phyloP scores from a whole-genome alignment of 257 asterid genomes.

The Ligustrum vulgare region DNA sequence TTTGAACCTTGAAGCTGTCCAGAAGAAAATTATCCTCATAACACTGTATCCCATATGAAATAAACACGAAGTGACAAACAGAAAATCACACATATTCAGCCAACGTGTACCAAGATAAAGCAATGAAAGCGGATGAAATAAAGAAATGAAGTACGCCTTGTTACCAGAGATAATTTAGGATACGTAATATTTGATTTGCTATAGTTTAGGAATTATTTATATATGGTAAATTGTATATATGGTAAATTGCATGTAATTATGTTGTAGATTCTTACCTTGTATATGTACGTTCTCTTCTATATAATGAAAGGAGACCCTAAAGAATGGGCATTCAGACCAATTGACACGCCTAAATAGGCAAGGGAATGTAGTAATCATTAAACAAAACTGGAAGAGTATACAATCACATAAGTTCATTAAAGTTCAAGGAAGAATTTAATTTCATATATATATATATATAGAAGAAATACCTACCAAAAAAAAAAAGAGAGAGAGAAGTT shows the following conservation, averaged over 20 bases:
- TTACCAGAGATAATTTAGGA: too few relatives aligned
- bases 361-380: background rate
- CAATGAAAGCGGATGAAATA: background rate
- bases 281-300: too few relatives aligned
- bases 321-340: too few relatives aligned
- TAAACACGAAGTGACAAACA: background rate
- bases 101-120: background rate
- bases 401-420: background rate
- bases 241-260: too few relatives aligned
- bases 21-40: background rate
- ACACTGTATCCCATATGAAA: background rate
- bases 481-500: background rate
- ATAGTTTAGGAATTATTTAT: too few relatives aligned
- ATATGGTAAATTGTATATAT: too few relatives aligned
- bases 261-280: too few relatives aligned
- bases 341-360: background rate
- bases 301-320: too few relatives aligned
- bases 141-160: background rate
- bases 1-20: constrained; percentile 1
- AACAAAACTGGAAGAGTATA: background rate
- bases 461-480: background rate
- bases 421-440: background rate
- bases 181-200: too few relatives aligned
- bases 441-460: background rate
- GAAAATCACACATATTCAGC: background rate